Evolutionary conservation across 2,329 filamentous ascomycete genomes (phyloP).

Genomic region (Pseudocercospora cruenta): DNA sequence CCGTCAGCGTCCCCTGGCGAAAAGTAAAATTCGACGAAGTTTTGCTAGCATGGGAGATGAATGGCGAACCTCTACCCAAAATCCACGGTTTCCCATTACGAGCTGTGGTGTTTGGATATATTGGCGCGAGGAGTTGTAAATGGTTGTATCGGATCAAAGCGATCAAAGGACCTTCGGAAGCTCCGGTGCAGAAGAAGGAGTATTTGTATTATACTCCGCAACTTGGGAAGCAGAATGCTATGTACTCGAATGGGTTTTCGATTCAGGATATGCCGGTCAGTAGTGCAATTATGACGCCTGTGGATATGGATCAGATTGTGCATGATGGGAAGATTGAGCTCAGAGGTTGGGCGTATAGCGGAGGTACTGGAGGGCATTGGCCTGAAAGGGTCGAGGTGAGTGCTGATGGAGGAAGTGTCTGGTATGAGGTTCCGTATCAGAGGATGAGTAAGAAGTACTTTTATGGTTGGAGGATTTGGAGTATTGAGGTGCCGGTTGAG

Average conservation of each 20-base stretch:
- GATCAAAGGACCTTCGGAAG: slow-evolving; percentile 58
- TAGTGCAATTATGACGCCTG: slow-evolving; percentile 67
- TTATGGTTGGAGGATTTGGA: slow-evolving; percentile 68
- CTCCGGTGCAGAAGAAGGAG: slow-evolving; percentile 67
- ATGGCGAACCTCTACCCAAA: slow-evolving; percentile 62
- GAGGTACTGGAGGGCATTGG: slow-evolving; percentile 46
- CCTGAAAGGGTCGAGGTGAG: slow-evolving; percentile 66
- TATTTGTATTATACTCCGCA: slow-evolving; percentile 72
- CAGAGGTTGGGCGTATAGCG: slow-evolving; percentile 52
- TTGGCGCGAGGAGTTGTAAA: slow-evolving; percentile 70
- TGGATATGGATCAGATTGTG: slow-evolving; percentile 63
- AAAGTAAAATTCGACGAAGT: slow-evolving; percentile 73
- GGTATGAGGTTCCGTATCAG: slow-evolving; percentile 65
- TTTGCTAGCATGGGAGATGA: slow-evolving; percentile 63
- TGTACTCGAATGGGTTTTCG: slow-evolving; percentile 58
- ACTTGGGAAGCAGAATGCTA: slow-evolving; percentile 66
- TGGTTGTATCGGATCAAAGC: slow-evolving; percentile 68
- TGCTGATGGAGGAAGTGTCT: slow-evolving; percentile 64
- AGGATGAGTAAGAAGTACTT: slow-evolving; percentile 65
- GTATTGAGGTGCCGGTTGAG: slow-evolving; percentile 62
- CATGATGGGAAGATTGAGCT: slow-evolving; percentile 63
- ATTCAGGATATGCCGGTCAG: slow-evolving; percentile 75
- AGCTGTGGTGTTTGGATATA: slow-evolving; percentile 58
- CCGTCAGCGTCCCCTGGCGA: slow-evolving; percentile 65
- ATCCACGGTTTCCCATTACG: slow-evolving; percentile 66